Evolutionary conservation across 2,329 filamentous ascomycete genomes (phyloP).

Genomic region (Fusarium beomiforme): DNA sequence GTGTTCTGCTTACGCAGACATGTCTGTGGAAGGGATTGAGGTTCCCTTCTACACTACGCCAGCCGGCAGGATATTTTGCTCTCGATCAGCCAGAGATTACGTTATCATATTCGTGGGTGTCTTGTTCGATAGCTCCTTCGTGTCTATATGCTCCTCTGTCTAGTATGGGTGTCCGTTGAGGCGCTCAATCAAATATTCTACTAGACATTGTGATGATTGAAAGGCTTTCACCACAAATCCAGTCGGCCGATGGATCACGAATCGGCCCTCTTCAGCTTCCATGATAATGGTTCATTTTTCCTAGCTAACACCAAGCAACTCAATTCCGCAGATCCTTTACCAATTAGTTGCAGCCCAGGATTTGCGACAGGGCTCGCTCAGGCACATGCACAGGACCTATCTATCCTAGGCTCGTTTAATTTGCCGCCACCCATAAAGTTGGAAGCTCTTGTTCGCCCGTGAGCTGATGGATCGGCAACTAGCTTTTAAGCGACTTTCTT

Average conservation of each 20-base stretch:
- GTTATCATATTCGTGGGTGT: background rate
- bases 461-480: constrained; percentile 43
- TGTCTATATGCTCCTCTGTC: background rate
- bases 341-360: constrained; percentile 1
- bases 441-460: constrained; percentile 26
- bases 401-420: constrained; percentile 14
- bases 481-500: constrained; percentile 35
- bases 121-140: background rate
- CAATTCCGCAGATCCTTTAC: constrained; percentile 22
- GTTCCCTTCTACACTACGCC: background rate
- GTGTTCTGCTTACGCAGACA: background rate
- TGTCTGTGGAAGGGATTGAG: background rate
- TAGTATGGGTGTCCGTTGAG: background rate
- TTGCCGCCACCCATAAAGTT: constrained; percentile 23
- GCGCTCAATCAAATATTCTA: background rate
- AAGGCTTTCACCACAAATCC: constrained; percentile 13
- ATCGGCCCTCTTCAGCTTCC: background rate
- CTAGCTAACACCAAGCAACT: background rate
- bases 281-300: background rate
- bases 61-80: background rate
- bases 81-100: background rate
- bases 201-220: constrained; percentile 1
- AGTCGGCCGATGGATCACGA: background rate
- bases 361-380: constrained; percentile 23
- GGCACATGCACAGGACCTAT: constrained; percentile 6